Evolutionary conservation across 2,329 filamentous ascomycete species (phyloP), one percentile per base, ranked within the genome.

Genomic region (Neurospora sp.): DNA sequence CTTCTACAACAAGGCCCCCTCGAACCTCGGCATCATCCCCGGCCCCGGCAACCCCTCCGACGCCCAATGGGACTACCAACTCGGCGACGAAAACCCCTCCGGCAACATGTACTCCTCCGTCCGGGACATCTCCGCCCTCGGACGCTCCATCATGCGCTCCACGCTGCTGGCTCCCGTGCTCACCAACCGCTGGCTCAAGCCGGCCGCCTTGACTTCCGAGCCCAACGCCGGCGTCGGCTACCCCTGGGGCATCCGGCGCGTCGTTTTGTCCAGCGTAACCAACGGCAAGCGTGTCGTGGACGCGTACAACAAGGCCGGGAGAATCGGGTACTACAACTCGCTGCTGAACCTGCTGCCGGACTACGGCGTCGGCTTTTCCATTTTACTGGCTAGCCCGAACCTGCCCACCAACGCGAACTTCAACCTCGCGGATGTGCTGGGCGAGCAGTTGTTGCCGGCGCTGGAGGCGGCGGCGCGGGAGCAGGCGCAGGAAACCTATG

Each of bases 121-220:
- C 1, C 75, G 76, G 4, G 83, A 84, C 74, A 75, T 84, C 68
- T 78, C 80, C 0, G 73, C 74, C 6, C 75, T 84, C n/a, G 82
- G 82, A n/a, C 80, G 79, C 2, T 79, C 80, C 28, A 83, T 84
- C 71, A 76, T 84, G 23, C 74, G 74, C 10, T 80, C 78, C 19
- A 77, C 77, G 0, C 74, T 83, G 1, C 73, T 84, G 0, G 71
- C 78, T 0, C 73, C 77, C 0, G 71, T 75, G 2, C 72, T 77
- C 15, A 83, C 82, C 0, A 77, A 80, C n/a, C 77, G 81, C 40
- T 84, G 83, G 83, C 75, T 85, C 23, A 82, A 82, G 67, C 82
- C 83, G 0, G 72, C 74, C 0, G 74, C 77, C 3, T 76, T 81
- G 33, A 81, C 79, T 0, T 77, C 81, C 4, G 80, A 81, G 39